Conservation (phyloP, 2,329 filamentous ascomycete genomes). For the Endothia cerciana region DNA sequence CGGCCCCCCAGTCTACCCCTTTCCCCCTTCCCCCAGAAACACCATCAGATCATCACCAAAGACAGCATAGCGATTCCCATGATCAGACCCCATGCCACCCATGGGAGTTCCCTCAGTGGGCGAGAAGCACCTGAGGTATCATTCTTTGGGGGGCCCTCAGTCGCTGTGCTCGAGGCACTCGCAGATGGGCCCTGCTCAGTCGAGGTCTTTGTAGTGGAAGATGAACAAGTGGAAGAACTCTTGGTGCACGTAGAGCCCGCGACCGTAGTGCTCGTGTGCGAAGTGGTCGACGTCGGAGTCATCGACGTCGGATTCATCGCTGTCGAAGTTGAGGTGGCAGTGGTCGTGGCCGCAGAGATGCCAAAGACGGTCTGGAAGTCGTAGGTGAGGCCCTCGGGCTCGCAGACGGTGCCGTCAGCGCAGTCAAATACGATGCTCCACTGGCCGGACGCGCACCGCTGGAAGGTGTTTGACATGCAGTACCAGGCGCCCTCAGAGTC, state of each 20-base stretch:
- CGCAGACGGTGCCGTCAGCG: conserved; percentile 50
- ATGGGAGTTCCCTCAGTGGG: not conserved
- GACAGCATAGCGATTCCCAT: not conserved
- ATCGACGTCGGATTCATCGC: not conserved
- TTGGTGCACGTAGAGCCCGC: not conserved
- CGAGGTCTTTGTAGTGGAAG: not conserved
- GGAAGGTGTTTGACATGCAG: conserved; percentile 53
- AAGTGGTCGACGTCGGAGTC: not conserved
- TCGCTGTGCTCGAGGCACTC: not conserved
- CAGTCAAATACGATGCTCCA: conserved; percentile 52
- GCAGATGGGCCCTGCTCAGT: not conserved
- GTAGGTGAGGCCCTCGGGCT: conserved; percentile 46
- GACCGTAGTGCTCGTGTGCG: not conserved
- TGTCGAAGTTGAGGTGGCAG: not conserved
- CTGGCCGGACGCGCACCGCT: conserved; percentile 52
- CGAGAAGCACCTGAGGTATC: not conserved
- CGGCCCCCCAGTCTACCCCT: not conserved
- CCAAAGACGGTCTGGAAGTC: conserved; percentile 38
- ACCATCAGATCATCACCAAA: not conserved
- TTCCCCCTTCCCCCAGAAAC: not conserved
- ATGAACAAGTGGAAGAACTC: not conserved
- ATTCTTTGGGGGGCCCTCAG: not conserved
- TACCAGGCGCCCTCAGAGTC: conserved; percentile 57
- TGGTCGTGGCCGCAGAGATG: conserved; percentile 1
- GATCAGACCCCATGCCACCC: not conserved